Evolutionary conservation across 2,329 filamentous ascomycete genomes (phyloP), one percentile per base, ranked within the genome.

Genomic region (Apiospora arundinis): DNA sequence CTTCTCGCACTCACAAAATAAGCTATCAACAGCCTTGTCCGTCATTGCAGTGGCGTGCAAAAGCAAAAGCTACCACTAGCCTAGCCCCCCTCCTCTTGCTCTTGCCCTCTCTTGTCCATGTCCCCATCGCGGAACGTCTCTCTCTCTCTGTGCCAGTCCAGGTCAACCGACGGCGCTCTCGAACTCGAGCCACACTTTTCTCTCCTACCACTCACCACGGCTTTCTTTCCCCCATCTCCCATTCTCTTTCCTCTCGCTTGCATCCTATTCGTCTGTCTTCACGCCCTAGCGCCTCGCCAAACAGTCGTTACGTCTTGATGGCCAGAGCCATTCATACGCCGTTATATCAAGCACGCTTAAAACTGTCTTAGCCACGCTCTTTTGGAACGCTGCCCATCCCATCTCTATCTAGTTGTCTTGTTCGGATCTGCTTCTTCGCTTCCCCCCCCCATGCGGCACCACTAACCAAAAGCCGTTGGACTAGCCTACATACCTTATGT

Each of bases 31-130:
- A 67, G 65, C 65, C 65, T 67, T 67, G 65, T 28, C 65, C 65
- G 65, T 67, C 65, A 67, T 67, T 67, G 65, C 65, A 67, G 40
- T 67, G 65, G 65, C 65, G 65, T 67, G 65, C 14, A 46, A 46
- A 67, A 67, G 65, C 56, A 67, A 67, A 67, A 67, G 65, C 42
- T 67, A 25, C 40, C 32, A 32, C 40, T 46, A 32, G 28, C 48
- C 45, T n/a, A n/a, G 67, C 42, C 42, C 46, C 67, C 32, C 23
- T 32, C 66, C 56, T 63, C 60, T 42, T 42, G 28, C 60, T 66
- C 60, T 42, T 42, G 32, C 42, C 42, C 42, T 42, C 60, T 28
- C 44, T 46, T 44, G 40, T 45, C 45, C 42, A 28, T n/a, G 56
- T 40, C 56, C 52, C 56, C 56, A 63, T 63, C 56, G 32, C 56